Conservation (phyloP, 495 filamentous ascomycete species). For the Rostrohypoxylon terebratum region DNA sequence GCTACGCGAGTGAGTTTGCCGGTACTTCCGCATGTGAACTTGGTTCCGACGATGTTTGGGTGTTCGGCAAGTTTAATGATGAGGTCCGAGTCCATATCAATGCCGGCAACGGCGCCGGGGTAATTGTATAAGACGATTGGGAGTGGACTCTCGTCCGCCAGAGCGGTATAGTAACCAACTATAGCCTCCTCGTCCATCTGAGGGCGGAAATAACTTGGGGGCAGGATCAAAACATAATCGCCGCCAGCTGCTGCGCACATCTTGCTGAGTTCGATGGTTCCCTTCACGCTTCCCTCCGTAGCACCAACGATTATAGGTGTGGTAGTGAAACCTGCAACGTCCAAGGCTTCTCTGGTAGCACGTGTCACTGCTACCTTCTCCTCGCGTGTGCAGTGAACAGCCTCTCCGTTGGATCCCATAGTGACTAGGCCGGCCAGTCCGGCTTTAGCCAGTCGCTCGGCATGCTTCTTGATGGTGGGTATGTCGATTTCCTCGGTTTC, state of each 20-base stretch:
- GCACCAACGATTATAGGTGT: constrained; percentile 85
- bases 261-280: constrained; percentile 79
- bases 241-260: constrained; percentile 76
- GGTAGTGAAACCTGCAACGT: constrained; percentile 79
- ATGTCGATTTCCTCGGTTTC: constrained; percentile 86
- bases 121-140: constrained; percentile 93
- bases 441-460: constrained; percentile 81
- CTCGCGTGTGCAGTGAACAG: constrained; percentile 79
- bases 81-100: constrained; percentile 92
- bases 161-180: constrained; percentile 78
- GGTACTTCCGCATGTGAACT: constrained; percentile 92
- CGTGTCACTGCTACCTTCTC: constrained; percentile 81
- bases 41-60: constrained; percentile 86
- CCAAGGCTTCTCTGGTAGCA: constrained; percentile 84
- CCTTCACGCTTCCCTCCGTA: constrained; percentile 80
- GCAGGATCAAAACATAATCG: constrained; percentile 81
- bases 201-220: constrained; percentile 84
- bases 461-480: constrained; percentile 80
- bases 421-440: constrained; percentile 86
- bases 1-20: constrained; percentile 90
- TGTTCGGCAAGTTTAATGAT: constrained; percentile 84
- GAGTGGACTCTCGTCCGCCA: constrained; percentile 79
- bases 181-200: constrained; percentile 82
- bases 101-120: constrained; percentile 88
- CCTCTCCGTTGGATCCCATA: constrained; percentile 93